phyloP scores from a whole-genome alignment of 208 protist genomes.

The Wallacemonas rigidus region DNA sequence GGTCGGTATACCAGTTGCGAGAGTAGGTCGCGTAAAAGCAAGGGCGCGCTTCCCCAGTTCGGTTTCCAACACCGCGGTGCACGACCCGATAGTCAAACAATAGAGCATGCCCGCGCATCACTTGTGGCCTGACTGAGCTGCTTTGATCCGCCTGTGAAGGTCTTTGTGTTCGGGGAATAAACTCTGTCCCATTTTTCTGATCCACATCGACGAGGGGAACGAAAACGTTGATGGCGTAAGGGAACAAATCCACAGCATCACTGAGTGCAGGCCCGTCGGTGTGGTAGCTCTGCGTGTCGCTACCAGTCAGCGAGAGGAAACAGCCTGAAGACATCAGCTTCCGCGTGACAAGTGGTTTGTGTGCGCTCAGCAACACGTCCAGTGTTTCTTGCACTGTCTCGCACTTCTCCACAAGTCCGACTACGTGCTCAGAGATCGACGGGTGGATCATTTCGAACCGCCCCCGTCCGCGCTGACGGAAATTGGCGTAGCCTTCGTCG shows the following conservation, averaged over 20 bases:
- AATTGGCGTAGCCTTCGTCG: slow-evolving; percentile 64
- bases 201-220: slow-evolving; percentile 61
- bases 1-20: slow-evolving; percentile 60
- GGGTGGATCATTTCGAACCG: slow-evolving; percentile 65
- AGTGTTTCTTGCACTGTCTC: slow-evolving; percentile 38
- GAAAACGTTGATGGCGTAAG: slow-evolving; percentile 75
- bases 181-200: slow-evolving; percentile 61
- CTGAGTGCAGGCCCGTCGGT: slow-evolving; percentile 61
- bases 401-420: slow-evolving; percentile 40
- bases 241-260: slow-evolving; percentile 49
- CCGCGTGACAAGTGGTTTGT: slow-evolving; percentile 13
- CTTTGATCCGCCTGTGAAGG: slow-evolving; percentile 5
- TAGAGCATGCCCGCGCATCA: slow-evolving; percentile 42
- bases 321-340: slow-evolving; percentile 66
- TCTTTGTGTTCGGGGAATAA: slow-evolving; percentile 48
- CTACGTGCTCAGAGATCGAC: slow-evolving; percentile 44
- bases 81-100: slow-evolving; percentile 74
- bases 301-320: slow-evolving; percentile 64
- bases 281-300: slow-evolving; percentile 49
- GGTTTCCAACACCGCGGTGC: slow-evolving; percentile 58
- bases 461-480: slow-evolving; percentile 55
- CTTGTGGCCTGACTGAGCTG: slow-evolving; percentile 33
- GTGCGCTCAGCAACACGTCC: slow-evolving; percentile 25
- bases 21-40: slow-evolving; percentile 68
- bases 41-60: slow-evolving; percentile 33